A percentile compares a stretch with the other conserved stretches of the same genome.
phyloP scores from a whole-genome alignment of 495 filamentous ascomycete genomes.

The Talaromyces adpressus region DNA sequence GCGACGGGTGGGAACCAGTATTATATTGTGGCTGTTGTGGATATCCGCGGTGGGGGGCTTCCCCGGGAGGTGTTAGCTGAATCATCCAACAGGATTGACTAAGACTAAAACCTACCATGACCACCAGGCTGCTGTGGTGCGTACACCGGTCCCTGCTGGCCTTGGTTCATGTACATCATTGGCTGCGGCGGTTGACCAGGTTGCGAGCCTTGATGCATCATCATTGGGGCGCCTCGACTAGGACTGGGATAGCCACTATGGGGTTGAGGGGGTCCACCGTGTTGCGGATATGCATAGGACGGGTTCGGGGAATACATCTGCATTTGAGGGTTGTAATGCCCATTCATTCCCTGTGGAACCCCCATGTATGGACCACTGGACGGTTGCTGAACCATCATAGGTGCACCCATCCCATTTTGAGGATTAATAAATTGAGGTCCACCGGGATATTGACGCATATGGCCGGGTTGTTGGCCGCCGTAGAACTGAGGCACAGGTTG shows the following conservation, averaged over 20 bases:
- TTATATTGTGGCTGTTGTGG: conserved; percentile 54
- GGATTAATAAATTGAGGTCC: conserved; percentile 58
- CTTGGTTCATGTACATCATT: conserved; percentile 61
- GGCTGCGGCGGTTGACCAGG: conserved; percentile 55
- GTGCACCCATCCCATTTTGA: conserved; percentile 60
- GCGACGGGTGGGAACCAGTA: conserved; percentile 57
- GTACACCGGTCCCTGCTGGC: conserved; percentile 60
- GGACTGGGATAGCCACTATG: conserved; percentile 81
- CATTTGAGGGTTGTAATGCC: conserved; percentile 60
- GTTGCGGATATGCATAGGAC: conserved; percentile 56
- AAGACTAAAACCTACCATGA: conserved; percentile 52
- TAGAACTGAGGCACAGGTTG: conserved; percentile 66
- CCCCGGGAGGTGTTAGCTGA: conserved; percentile 21
- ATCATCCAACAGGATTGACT: conserved; percentile 8
- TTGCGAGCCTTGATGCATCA: conserved; percentile 77
- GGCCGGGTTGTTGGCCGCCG: conserved; percentile 44
- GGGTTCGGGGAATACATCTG: conserved; percentile 67
- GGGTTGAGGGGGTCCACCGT: conserved; percentile 51
- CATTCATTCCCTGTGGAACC: conserved; percentile 47
- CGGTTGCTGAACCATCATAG: conserved; percentile 76
- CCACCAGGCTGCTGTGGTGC: conserved; percentile 49
- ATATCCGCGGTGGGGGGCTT: conserved; percentile 52
- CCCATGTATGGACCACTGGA: conserved; percentile 50
- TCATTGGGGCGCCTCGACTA: conserved; percentile 68
- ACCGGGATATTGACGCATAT: conserved; percentile 40